phyloP scores from a whole-genome alignment of 768 basidiomycete genomes.

The Leccinum obscurum region DNA sequence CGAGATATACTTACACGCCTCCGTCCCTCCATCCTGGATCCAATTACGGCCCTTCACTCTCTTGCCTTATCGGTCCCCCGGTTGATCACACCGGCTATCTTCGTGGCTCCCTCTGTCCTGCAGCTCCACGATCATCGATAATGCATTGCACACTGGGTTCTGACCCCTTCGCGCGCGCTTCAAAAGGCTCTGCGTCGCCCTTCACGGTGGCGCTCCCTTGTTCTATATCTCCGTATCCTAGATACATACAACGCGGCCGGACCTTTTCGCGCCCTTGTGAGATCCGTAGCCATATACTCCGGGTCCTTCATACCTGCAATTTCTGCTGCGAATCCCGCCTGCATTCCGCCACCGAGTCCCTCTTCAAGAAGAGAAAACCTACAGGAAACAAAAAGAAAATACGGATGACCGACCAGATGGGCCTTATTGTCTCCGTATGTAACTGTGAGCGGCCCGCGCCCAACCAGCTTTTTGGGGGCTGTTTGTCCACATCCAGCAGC shows the following conservation, averaged over 20 bases:
- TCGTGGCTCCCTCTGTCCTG: background rate
- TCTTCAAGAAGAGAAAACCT: background rate
- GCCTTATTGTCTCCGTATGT: slow-evolving; percentile 19
- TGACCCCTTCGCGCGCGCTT: background rate
- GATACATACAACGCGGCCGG: slow-evolving; percentile 13
- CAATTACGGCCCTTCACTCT: slow-evolving; percentile 2
- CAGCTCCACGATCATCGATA: background rate
- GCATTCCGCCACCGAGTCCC: background rate
- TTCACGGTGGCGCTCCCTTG: background rate
- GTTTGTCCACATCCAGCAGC: slow-evolving; percentile 12
- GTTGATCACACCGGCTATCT: slow-evolving; percentile 23
- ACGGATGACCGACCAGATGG: slow-evolving; percentile 15
- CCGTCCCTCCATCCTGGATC: slow-evolving; percentile 4
- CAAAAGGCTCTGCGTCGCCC: background rate
- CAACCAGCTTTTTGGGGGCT: slow-evolving; percentile 5
- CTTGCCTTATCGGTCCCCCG: slow-evolving; percentile 11
- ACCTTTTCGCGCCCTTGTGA: slow-evolving; percentile 13
- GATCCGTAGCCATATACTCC: slow-evolving; percentile 16
- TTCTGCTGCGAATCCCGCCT: background rate
- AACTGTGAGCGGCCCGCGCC: slow-evolving; percentile 1
- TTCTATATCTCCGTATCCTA: slow-evolving; percentile 13
- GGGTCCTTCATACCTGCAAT: background rate
- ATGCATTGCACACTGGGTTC: background rate
- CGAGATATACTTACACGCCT: background rate
- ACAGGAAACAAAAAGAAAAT: slow-evolving; percentile 1